Evolutionary conservation across 108 stramenopile genomes (phyloP).

Genomic region (Seminavis robusta): DNA sequence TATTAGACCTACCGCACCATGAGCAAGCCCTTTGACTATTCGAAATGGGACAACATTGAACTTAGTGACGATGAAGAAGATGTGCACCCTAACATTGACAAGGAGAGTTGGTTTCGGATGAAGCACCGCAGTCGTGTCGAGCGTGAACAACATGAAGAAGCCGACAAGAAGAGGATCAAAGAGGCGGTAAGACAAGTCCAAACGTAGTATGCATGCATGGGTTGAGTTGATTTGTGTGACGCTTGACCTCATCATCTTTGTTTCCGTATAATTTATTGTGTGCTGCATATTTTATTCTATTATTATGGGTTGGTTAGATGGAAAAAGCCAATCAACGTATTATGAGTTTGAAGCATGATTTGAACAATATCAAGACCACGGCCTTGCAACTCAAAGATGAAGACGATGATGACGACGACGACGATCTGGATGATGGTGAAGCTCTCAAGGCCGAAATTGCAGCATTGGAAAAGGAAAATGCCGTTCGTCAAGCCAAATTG

Average conservation of each 20-base stretch:
- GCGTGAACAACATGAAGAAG: constrained; percentile 87
- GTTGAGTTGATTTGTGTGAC: neutral
- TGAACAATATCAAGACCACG: constrained; percentile 40
- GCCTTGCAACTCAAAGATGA: constrained; percentile 17
- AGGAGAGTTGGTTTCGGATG: constrained; percentile 95
- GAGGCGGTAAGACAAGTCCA: constrained; percentile 53
- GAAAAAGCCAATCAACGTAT: constrained; percentile 78
- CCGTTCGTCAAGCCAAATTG: constrained; percentile 59
- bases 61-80: constrained; percentile 98
- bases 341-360: constrained; percentile 65
- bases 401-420: constrained; percentile 68
- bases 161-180: constrained; percentile 78
- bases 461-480: constrained; percentile 64
- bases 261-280: constrained; percentile 2
- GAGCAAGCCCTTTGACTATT: constrained; percentile 93
- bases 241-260: neutral
- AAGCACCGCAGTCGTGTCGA: constrained; percentile 94
- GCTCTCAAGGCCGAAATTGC: constrained; percentile 75
- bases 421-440: constrained; percentile 84
- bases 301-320: too few species aligned
- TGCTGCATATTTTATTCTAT: neutral
- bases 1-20: constrained; percentile 25
- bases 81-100: constrained; percentile 98
- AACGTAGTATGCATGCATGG: neutral
- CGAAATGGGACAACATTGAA: constrained; percentile 98